These are phyloP conservation scores for Biscutella laevigata DNA, from an alignment of 441 rosid genomes.

Conservation along the genomic window DNA sequence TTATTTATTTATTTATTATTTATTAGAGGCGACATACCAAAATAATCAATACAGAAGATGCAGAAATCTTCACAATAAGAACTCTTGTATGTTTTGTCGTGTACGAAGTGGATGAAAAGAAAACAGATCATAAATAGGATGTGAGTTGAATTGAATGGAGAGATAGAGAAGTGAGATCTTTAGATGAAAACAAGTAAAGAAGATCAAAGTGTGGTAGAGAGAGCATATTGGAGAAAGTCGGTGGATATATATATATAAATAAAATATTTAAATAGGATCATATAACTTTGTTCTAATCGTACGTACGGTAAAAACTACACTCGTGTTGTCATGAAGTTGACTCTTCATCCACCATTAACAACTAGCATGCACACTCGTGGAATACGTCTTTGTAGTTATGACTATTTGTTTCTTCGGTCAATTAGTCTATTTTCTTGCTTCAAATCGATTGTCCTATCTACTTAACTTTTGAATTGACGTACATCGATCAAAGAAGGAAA, in stretches of 20 bases:
- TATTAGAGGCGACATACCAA: constrained; percentile 1
- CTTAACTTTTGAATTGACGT: not conserved
- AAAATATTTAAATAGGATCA: constrained; percentile 7
- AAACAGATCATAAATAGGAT: constrained; percentile 17
- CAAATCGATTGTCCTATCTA: not conserved
- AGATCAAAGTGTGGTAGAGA: constrained; percentile 26
- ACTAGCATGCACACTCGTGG: constrained; percentile 28
- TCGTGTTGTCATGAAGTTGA: constrained; percentile 28
- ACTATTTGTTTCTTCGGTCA: constrained; percentile 12
- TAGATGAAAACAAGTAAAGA: constrained; percentile 20
- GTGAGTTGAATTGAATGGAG: constrained; percentile 6
- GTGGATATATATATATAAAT: constrained; percentile 11
- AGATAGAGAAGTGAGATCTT: constrained; percentile 20
- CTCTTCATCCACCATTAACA: constrained; percentile 26
- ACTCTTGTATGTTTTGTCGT: constrained; percentile 15
- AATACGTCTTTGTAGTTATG: constrained; percentile 15
- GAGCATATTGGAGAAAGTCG: constrained; percentile 24
- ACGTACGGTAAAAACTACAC: constrained; percentile 24
- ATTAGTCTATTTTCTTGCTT: too few relatives aligned
- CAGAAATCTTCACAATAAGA: constrained; percentile 10
- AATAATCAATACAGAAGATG: constrained; percentile 12
- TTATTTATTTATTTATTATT: too few relatives aligned
- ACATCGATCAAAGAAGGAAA: not conserved
- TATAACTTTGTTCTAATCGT: constrained; percentile 10
- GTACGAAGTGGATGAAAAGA: constrained; percentile 9